These are phyloP conservation scores for Psidium friedrichsthalianum DNA, from an alignment of 345 rosid species.

Conservation along the genomic window DNA sequence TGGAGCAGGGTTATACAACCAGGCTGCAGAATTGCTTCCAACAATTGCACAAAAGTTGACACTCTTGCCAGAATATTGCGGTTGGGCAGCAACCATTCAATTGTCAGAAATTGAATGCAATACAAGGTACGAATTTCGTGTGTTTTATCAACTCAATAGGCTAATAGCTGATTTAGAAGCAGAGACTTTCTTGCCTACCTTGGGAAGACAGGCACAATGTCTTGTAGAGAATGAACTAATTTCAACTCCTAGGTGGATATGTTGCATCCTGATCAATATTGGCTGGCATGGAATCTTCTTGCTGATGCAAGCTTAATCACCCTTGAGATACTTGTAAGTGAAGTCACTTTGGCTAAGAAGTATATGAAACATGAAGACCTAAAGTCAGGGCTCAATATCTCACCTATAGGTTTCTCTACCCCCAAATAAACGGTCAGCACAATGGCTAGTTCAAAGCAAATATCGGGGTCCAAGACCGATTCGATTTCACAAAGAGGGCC, in stretches of 20 bases:
- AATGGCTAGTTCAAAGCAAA: neutral
- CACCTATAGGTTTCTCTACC: neutral
- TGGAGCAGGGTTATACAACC: constrained; percentile 21
- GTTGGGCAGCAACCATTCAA: neutral
- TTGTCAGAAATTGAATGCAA: neutral
- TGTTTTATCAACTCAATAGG: neutral
- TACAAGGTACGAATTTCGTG: neutral
- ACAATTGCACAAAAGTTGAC: constrained; percentile 28
- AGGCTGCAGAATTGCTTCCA: constrained; percentile 41
- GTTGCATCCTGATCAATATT: neutral
- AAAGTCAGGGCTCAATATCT: neutral
- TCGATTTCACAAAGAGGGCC: neutral
- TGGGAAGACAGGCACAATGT: neutral
- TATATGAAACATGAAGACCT: neutral
- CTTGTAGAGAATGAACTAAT: neutral
- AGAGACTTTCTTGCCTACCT: neutral
- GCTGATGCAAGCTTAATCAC: neutral
- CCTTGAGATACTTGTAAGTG: neutral
- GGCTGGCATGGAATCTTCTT: neutral
- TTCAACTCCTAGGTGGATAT: neutral
- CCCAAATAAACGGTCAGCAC: neutral
- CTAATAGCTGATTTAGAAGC: neutral
- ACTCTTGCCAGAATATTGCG: constrained; percentile 21
- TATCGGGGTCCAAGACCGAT: neutral
- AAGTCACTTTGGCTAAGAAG: neutral